Evolutionary conservation across 441 rosid genomes (phyloP).

Genomic region (Syzygium malaccense): DNA sequence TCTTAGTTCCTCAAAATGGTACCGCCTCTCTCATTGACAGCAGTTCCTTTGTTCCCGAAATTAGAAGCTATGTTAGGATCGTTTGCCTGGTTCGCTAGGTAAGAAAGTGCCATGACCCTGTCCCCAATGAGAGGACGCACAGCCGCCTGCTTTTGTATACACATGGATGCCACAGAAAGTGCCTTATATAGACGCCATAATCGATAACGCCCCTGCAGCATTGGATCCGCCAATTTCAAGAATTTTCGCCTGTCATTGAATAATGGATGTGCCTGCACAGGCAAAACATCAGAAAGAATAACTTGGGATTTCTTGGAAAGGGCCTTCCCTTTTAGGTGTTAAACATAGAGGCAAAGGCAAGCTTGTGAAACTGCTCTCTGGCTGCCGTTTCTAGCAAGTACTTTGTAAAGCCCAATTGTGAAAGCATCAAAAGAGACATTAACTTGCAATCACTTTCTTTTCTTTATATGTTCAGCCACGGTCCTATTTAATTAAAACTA

Average conservation of each 20-base stretch:
- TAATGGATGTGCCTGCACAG: neutral
- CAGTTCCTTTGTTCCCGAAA: neutral
- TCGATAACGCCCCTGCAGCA: neutral
- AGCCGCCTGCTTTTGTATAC: neutral
- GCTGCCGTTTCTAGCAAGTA: neutral
- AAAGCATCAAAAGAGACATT: neutral
- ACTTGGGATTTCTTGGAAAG: neutral
- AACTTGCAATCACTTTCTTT: neutral
- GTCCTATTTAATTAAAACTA: neutral
- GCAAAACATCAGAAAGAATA: neutral
- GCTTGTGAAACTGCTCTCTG: neutral
- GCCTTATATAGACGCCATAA: slow-evolving; percentile 3
- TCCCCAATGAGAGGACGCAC: neutral
- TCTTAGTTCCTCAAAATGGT: slow-evolving; percentile 1
- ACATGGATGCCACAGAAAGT: slow-evolving; percentile 1
- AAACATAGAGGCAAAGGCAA: neutral
- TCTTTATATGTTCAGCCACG: neutral
- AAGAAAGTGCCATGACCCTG: slow-evolving; percentile 2
- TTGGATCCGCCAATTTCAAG: slow-evolving; percentile 1
- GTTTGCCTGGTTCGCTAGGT: neutral
- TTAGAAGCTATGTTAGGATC: neutral
- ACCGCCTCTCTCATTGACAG: neutral
- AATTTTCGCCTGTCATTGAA: slow-evolving; percentile 3
- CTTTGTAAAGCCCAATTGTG: neutral
- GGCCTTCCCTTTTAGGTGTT: neutral